Percentiles rank a stretch among this genome's conserved stretches.
Conservation (phyloP, 768 basidiomycete genomes). For the Phlegmacium glaucopus region DNA sequence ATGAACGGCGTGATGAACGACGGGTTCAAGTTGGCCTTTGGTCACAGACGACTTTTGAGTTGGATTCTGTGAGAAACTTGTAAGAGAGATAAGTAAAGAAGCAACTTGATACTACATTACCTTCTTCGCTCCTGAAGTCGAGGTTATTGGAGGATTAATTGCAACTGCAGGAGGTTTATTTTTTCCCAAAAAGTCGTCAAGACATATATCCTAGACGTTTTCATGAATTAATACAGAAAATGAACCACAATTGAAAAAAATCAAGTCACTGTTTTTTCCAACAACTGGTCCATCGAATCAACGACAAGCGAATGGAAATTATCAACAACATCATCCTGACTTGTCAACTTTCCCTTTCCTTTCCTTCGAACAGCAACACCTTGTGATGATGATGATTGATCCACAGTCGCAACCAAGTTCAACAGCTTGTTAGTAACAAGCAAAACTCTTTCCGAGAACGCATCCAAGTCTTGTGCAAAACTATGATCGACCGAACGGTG, state of each 20-base stretch:
- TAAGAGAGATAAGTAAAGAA: background rate
- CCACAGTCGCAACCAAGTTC: constrained; percentile 42
- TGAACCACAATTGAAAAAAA: background rate
- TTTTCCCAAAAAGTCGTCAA: constrained; percentile 76
- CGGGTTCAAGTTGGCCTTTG: constrained; percentile 50
- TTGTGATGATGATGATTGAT: constrained; percentile 26
- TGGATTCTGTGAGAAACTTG: constrained; percentile 2
- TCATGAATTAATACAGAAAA: background rate
- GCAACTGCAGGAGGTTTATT: constrained; percentile 64
- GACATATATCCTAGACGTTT: constrained; percentile 61
- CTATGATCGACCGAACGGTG: constrained; percentile 80
- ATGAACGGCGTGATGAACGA: constrained; percentile 70
- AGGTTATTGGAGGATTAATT: constrained; percentile 39
- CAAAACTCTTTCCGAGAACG: constrained; percentile 63
- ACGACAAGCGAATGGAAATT: constrained; percentile 74
- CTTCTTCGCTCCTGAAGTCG: constrained; percentile 32
- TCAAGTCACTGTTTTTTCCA: constrained; percentile 84
- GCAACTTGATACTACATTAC: constrained; percentile 16
- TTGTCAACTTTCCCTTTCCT: constrained; percentile 53
- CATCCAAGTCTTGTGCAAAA: constrained; percentile 70
- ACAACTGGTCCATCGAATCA: constrained; percentile 79
- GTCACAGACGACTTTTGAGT: constrained; percentile 13
- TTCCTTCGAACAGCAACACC: constrained; percentile 39
- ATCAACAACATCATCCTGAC: constrained; percentile 82
- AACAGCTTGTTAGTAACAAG: constrained; percentile 64